These are phyloP conservation scores for Malassezia cuniculi DNA, from an alignment of 1,284 basidiomycete species.

Conservation along the genomic window DNA sequence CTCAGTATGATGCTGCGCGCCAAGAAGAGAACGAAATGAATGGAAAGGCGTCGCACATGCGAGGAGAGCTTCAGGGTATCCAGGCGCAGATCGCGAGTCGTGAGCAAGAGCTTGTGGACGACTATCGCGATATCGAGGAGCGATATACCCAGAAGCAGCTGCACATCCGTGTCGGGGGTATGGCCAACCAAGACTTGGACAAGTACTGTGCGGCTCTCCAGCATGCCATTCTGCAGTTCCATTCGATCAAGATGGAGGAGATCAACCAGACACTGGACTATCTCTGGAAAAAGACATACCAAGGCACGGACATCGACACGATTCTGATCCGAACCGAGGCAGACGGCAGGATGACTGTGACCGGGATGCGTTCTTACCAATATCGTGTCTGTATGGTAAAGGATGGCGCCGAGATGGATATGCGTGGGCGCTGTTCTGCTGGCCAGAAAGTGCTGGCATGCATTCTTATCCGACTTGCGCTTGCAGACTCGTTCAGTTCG, in stretches of 20 bases:
- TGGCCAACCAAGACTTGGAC: conserved; percentile 54
- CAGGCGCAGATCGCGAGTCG: conserved; percentile 47
- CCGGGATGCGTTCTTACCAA: conserved; percentile 62
- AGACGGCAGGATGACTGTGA: conserved; percentile 53
- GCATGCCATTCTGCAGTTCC: conserved; percentile 94
- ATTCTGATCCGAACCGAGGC: conserved; percentile 89
- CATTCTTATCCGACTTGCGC: conserved; percentile 95
- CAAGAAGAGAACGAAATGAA: conserved; percentile 59
- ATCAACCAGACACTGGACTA: conserved; percentile 68
- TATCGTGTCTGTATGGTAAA: conserved; percentile 95
- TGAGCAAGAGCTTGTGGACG: conserved; percentile 60
- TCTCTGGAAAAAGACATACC: conserved; percentile 96
- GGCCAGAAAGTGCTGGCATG: conserved; percentile 98
- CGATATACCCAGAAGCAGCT: conserved; percentile 80
- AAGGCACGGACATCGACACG: conserved; percentile 96
- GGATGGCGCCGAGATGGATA: conserved; percentile 97
- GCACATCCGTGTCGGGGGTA: conserved; percentile 60
- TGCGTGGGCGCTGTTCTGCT: conserved; percentile 94
- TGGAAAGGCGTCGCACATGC: conserved; percentile 51
- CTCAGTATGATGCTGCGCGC: conserved; percentile 60
- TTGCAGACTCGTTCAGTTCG: conserved; percentile 92
- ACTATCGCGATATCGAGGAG: conserved; percentile 75
- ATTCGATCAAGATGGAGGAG: conserved; percentile 98
- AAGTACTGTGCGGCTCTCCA: conserved; percentile 91
- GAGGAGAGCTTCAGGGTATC: conserved; percentile 33